phyloP scores from a whole-genome alignment of 2,329 filamentous ascomycete genomes.

The Scedosporium aurantiacum region DNA sequence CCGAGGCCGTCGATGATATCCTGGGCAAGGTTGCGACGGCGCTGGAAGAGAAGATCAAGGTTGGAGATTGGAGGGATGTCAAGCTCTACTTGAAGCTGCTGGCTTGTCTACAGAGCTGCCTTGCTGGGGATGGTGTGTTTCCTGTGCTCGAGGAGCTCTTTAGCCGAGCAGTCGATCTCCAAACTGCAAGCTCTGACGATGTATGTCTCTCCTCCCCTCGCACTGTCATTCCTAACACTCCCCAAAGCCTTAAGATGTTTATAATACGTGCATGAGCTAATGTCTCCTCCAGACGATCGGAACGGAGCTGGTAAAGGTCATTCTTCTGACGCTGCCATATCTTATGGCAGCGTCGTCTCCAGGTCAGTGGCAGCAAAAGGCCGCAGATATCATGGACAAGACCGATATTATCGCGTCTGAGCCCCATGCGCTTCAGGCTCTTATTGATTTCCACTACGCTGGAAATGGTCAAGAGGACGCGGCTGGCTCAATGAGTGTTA shows the following conservation, averaged over 20 bases:
- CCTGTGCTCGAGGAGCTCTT: slow-evolving; percentile 83
- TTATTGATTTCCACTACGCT: slow-evolving; percentile 75
- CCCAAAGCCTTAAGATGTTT: background rate
- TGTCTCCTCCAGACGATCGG: slow-evolving; percentile 42
- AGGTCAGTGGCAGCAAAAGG: slow-evolving; percentile 59
- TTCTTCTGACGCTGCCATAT: slow-evolving; percentile 89
- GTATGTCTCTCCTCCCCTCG: slow-evolving; percentile 37
- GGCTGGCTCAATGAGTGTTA: slow-evolving; percentile 55
- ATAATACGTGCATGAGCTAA: background rate
- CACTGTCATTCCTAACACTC: background rate
- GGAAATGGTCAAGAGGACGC: slow-evolving; percentile 52
- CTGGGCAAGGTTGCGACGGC: slow-evolving; percentile 50
- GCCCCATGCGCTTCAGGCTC: slow-evolving; percentile 68
- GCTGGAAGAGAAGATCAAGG: slow-evolving; percentile 55
- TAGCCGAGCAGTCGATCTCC: slow-evolving; percentile 77
- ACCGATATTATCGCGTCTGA: slow-evolving; percentile 90
- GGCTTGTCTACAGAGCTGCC: slow-evolving; percentile 69
- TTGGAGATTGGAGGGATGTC: slow-evolving; percentile 77
- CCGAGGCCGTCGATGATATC: slow-evolving; percentile 62
- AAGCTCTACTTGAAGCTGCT: slow-evolving; percentile 86
- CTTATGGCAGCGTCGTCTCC: slow-evolving; percentile 61
- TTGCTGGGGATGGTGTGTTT: slow-evolving; percentile 79
- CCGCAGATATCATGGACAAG: slow-evolving; percentile 73
- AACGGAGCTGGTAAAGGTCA: slow-evolving; percentile 91
- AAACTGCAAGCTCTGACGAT: slow-evolving; percentile 87